A percentile compares a stretch with the other conserved stretches of the same genome.
These are phyloP conservation scores for Trichoderma erinaceum DNA, from an alignment of 495 filamentous ascomycete genomes.

Conservation along the genomic window DNA sequence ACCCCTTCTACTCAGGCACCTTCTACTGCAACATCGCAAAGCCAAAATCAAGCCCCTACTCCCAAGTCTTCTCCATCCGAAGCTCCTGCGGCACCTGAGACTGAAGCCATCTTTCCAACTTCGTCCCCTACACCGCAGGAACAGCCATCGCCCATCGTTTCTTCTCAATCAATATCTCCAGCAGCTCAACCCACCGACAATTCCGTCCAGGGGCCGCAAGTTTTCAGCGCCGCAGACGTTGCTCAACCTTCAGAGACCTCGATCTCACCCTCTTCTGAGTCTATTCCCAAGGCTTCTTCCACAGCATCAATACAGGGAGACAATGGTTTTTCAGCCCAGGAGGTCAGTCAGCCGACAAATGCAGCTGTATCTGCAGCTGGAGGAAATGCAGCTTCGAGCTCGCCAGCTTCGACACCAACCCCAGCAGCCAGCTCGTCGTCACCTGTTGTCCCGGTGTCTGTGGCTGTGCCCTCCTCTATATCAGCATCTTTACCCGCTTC, in stretches of 20 bases:
- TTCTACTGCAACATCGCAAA: neutral
- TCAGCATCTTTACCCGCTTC: neutral
- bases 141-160: neutral
- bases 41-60: neutral
- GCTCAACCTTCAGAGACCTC: neutral
- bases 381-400: neutral
- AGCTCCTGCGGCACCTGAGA: neutral
- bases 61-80: neutral
- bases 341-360: neutral
- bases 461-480: neutral
- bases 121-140: neutral
- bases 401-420: neutral
- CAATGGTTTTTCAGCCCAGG: neutral
- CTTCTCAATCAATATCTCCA: neutral
- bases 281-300: neutral
- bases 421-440: neutral
- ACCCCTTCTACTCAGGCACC: neutral
- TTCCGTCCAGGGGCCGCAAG: slow-evolving; percentile 20
- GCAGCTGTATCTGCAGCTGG: neutral
- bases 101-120: neutral
- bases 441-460: neutral
- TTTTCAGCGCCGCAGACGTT: neutral
- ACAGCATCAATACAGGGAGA: neutral
- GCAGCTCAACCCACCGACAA: slow-evolving; percentile 1
- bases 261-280: neutral